Percentiles rank a stretch among this genome's conserved stretches.
phyloP scores from a whole-genome alignment of 208 protist genomes.

The Endotrypanum monterogeii region DNA sequence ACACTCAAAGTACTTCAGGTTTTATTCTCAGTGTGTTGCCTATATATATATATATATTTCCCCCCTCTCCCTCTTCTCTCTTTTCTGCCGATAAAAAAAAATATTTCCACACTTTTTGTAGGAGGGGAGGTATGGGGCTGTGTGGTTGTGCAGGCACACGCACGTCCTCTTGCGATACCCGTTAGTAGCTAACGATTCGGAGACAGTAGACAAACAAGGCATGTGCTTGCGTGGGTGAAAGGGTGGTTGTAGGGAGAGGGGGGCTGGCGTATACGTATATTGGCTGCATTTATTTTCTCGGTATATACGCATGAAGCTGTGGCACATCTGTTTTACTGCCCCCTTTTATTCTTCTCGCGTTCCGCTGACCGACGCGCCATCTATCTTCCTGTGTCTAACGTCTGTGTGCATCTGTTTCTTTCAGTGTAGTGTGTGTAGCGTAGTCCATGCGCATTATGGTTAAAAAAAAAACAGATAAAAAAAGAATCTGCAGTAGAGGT shows the following conservation, averaged over 20 bases:
- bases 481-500: too few relatives aligned
- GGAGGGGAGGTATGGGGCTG: neutral
- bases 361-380: neutral
- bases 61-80: neutral
- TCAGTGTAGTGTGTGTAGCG: neutral
- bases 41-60: neutral
- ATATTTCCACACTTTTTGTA: neutral
- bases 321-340: neutral
- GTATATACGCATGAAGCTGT: neutral
- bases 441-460: neutral
- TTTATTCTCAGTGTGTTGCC: neutral
- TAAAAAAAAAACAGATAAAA: neutral
- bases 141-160: too few relatives aligned
- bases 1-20: neutral
- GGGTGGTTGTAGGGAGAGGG: too few relatives aligned
- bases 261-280: too few relatives aligned
- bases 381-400: neutral
- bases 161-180: constrained; percentile 5
- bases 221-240: neutral
- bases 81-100: too few relatives aligned
- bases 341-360: neutral
- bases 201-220: neutral
- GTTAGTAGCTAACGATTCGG: constrained; percentile 2
- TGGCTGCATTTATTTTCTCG: neutral
- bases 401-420: too few relatives aligned